phyloP scores from a whole-genome alignment of 2,329 filamentous ascomycete species.

The Helotiales sp. region DNA sequence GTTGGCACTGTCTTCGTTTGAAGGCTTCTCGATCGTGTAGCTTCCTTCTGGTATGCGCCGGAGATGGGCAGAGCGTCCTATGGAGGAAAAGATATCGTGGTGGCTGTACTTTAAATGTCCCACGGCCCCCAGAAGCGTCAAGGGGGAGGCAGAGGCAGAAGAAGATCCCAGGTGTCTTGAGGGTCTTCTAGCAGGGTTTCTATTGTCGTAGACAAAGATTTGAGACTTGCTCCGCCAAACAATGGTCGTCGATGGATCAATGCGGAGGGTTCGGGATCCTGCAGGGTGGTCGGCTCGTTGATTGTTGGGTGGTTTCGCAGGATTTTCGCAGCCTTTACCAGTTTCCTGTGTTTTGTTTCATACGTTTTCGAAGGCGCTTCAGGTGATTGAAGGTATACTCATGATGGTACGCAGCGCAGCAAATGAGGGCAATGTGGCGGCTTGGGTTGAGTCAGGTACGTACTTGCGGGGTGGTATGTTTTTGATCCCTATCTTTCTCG shows the following conservation, averaged over 20 bases:
- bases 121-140: slow-evolving; percentile 19
- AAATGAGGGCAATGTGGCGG: slow-evolving; percentile 4
- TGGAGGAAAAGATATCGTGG: slow-evolving; percentile 22
- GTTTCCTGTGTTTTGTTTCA: slow-evolving; percentile 19
- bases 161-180: slow-evolving; percentile 32
- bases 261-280: slow-evolving; percentile 40
- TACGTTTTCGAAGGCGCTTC: background rate
- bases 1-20: slow-evolving; percentile 16
- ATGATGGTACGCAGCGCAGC: slow-evolving; percentile 20
- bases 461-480: background rate
- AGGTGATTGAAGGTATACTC: slow-evolving; percentile 23
- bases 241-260: slow-evolving; percentile 34
- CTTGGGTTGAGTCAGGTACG: slow-evolving; percentile 12
- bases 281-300: slow-evolving; percentile 32
- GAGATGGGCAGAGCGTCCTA: slow-evolving; percentile 25
- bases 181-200: slow-evolving; percentile 31
- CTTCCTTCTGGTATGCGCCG: slow-evolving; percentile 35
- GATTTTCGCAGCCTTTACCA: slow-evolving; percentile 14
- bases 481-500: slow-evolving; percentile 15
- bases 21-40: slow-evolving; percentile 24
- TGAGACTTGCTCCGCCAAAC: slow-evolving; percentile 35
- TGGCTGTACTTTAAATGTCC: slow-evolving; percentile 28
- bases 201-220: slow-evolving; percentile 37
- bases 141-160: slow-evolving; percentile 31
- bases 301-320: slow-evolving; percentile 31